A percentile compares a stretch with the other conserved stretches of the same genome.
Conservation (phyloP, 306 rosid species). For the Dalbergia cochinchinensis region DNA sequence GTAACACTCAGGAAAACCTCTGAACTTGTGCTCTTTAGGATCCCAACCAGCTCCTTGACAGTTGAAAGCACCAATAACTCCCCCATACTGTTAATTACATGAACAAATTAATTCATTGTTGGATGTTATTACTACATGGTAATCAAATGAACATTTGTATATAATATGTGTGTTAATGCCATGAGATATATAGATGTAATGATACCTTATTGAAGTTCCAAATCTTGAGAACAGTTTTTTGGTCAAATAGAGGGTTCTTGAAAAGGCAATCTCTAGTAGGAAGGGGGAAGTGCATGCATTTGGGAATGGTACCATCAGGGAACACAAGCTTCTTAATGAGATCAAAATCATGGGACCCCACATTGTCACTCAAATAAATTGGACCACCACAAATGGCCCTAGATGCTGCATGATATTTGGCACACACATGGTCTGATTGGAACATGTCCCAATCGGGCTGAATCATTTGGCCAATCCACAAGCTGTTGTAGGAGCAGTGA, state of each 20-base stretch:
- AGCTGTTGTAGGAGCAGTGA: conserved; percentile 87
- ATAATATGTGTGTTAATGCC: background rate
- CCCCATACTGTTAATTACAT: conserved; percentile 72
- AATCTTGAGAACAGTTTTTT: conserved; percentile 72
- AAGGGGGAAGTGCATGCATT: conserved; percentile 71
- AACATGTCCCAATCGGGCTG: conserved; percentile 99
- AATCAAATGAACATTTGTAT: background rate
- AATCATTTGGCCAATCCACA: conserved; percentile 96
- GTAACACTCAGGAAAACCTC: conserved; percentile 73
- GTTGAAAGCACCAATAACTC: conserved; percentile 89
- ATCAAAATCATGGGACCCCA: conserved; percentile 79
- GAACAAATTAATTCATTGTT: background rate
- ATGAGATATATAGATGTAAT: background rate
- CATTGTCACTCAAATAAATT: conserved; percentile 76
- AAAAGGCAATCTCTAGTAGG: conserved; percentile 93
- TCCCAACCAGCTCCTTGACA: conserved; percentile 98
- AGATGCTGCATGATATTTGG: conserved; percentile 88
- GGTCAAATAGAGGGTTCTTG: conserved; percentile 81
- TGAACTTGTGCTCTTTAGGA: conserved; percentile 63
- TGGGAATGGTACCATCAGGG: conserved; percentile 84
- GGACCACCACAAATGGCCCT: conserved; percentile 91
- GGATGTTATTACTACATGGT: background rate
- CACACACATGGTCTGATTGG: conserved; percentile 83
- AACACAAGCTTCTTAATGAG: conserved; percentile 79
- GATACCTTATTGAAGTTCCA: conserved; percentile 84